Base-by-base conservation (phyloP, 495 filamentous ascomycete genomes). In the Jackrogersella minutella region DNA sequence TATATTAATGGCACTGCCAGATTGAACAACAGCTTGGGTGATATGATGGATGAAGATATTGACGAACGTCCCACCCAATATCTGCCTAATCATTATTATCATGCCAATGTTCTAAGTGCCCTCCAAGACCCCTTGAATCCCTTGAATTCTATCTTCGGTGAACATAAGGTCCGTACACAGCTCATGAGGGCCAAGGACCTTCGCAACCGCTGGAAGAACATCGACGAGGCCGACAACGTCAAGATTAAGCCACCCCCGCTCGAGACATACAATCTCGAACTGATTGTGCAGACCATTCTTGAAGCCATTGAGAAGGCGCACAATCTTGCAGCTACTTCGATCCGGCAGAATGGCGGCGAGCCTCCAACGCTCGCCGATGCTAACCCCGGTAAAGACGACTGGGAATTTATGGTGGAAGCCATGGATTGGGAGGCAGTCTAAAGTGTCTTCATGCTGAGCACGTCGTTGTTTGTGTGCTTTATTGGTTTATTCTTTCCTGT, bases 151-250 rank as follows among this genome's bases (percentile, higher is more conserved):
- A 77, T 82, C 1, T 76, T 90, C 10, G 86, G 86, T 0, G 69
- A 30, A 0, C 80, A 81, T 0, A 76, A 79, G 8, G 81, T 85
- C 1, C 73, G 77, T 11, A 64, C 63, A 9, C 80, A 86, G 54
- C 72, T 90, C n/a, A 74, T 74, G 14, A 70, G 80, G 36, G 88
- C 87, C 1, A 90, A 90, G 68, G 87, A 89, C 44, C 76, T 88
- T 19, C 76, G 88, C 4, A 90, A 90, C 64, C 79, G 84, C 3
- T 90, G 88, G 88, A 90, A 90, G 75, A 82, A 84, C 21, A 86
- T 84, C 0, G 81, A 81, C 22, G 77, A 82, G 11, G 69, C 70
- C 8, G 71, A 73, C 34, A 19, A 58, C 3, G 71, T 72, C 9
- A 62, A 46, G 58, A 74, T 76, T 3, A 62, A 61, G 30, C 68